phyloP scores from a whole-genome alignment of 345 rosid genomes.

The Pistacia atlantica region DNA sequence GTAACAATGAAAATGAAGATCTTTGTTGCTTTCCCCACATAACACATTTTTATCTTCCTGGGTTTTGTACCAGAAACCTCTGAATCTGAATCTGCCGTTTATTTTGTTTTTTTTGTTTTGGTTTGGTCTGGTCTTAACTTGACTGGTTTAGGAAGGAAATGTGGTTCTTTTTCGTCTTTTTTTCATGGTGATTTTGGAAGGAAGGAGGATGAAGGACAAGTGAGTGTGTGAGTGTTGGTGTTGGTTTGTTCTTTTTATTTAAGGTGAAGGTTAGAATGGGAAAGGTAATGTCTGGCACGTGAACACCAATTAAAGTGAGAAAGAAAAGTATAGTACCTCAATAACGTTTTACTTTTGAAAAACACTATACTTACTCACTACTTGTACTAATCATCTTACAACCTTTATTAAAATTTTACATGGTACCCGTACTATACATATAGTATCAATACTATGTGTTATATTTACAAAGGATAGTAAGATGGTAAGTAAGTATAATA shows the following conservation, averaged over 20 bases:
- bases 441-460: too few species aligned
- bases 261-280: background rate
- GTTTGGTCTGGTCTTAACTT: background rate
- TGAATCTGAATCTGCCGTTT: slow-evolving; percentile 16
- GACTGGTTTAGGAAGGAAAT: slow-evolving; percentile 3
- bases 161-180: slow-evolving; percentile 29
- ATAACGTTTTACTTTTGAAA: too few species aligned
- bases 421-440: too few species aligned
- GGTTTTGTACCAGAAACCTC: slow-evolving; percentile 2
- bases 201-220: background rate
- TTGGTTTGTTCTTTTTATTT: background rate
- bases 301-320: slow-evolving; percentile 11
- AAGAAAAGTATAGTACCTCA: background rate
- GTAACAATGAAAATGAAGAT: slow-evolving; percentile 94
- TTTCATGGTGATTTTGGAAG: slow-evolving; percentile 22
- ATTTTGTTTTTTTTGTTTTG: background rate
- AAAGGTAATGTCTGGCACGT: slow-evolving; percentile 10
- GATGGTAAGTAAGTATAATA: too few species aligned
- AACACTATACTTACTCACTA: too few species aligned
- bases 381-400: too few species aligned
- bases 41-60: slow-evolving; percentile 52
- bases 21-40: slow-evolving; percentile 98
- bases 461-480: too few species aligned
- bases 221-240: background rate
- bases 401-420: too few species aligned